Evolutionary conservation across 2,329 filamentous ascomycete species (phyloP), one percentile per base, ranked within the genome.

Genomic region (Diaporthe amygdali): DNA sequence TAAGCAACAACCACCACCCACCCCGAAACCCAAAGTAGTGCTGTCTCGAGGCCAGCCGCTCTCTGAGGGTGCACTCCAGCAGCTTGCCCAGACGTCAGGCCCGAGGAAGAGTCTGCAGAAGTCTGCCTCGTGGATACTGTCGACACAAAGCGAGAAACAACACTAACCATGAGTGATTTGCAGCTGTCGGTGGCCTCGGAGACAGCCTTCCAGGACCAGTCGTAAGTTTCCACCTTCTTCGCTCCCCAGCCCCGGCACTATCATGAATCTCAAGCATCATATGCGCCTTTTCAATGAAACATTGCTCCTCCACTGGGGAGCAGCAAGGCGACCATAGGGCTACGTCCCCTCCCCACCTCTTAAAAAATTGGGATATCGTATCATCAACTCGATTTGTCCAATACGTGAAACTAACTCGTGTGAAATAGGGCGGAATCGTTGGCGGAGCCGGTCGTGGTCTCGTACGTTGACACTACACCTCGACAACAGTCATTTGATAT

Each of bases 101-200:
- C 66, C 66, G 52, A 68, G 52, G 49, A 49, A 68, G 22, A 68
- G 46, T 56, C 44, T 68, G 41, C 66, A 68, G 55, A 68, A 54
- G 55, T 68, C 66, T 59, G 66, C 66, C 32, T 68, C 66, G 54
- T 68, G 66, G 66, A 56, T 68, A 34, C 15, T 59, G 66, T 68
- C 66, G 32, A 59, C 66, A 8, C 52, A 56, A 15, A 68, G 55
- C 46, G 39, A 68, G 66, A 68, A 68, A 56, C 66, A 56, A 49
- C 44, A 64, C 59, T 64, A 64, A 63, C 41, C 17, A 25, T 27
- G 27, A n/a, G 41, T 37, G 14, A 64, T 64, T 63, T 51, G 41
- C 66, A 68, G 66, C 71, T 37, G 68, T 72, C 34, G 71, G 71
- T 27, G 71, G 71, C 27, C 37, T 72, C 17, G 71, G 71, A 32